A percentile compares a stretch with the other conserved stretches of the same genome.
Evolutionary conservation across 2,329 filamentous ascomycete genomes (phyloP).

Genomic region (Chaetomiaceae sp.): DNA sequence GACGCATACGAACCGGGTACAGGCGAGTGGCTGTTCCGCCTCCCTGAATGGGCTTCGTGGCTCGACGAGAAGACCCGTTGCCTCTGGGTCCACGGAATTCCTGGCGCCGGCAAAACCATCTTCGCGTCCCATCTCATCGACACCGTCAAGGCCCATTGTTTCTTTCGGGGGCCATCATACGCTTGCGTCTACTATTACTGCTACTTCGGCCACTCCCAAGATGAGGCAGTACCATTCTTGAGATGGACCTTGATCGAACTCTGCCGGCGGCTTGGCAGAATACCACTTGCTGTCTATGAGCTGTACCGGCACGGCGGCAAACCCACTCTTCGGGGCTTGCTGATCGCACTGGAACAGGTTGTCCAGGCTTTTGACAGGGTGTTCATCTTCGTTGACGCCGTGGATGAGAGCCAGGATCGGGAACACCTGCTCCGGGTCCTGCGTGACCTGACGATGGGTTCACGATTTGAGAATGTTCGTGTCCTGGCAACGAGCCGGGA

Average conservation of each 20-base stretch:
- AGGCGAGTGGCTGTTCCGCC: constrained; percentile 14
- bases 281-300: constrained; percentile 8
- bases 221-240: constrained; percentile 29
- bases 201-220: constrained; percentile 26
- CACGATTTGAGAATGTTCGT: constrained; percentile 26
- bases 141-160: background rate
- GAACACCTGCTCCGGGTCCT: constrained; percentile 24
- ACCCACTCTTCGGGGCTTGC: background rate
- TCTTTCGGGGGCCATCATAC: background rate
- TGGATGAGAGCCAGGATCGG: constrained; percentile 30
- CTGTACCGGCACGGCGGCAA: constrained; percentile 1
- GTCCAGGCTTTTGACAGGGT: background rate
- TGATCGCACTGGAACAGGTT: constrained; percentile 17
- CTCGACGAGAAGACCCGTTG: constrained; percentile 1
- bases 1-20: constrained; percentile 16
- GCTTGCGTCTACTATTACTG: constrained; percentile 31
- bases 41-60: constrained; percentile 15
- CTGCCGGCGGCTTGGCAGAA: constrained; percentile 20
- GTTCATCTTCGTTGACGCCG: constrained; percentile 30
- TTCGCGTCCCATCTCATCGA: constrained; percentile 16
- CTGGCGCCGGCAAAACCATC: constrained; percentile 22
- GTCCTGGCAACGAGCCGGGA: constrained; percentile 32
- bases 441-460: constrained; percentile 23
- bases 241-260: constrained; percentile 27
- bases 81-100: constrained; percentile 21